Conservation (phyloP, 129 eudicot genomes). For the Mikania micrantha region DNA sequence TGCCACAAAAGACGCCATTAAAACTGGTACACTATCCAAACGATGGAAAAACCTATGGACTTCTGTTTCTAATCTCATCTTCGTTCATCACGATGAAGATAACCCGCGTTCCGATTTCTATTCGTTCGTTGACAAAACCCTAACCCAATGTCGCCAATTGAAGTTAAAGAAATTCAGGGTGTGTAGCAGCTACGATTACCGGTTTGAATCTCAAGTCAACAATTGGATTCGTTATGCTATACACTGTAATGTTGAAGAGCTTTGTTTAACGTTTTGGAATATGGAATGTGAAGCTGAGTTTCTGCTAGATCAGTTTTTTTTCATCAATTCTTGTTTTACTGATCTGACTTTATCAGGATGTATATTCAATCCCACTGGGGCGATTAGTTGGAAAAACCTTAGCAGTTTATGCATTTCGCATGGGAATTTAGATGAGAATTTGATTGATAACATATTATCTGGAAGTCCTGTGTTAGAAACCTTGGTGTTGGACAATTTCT, state of each 20-base stretch:
- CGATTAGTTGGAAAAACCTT: slow-evolving; percentile 16
- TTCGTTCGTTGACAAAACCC: slow-evolving; percentile 17
- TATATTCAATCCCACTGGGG: neutral
- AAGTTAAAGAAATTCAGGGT: slow-evolving; percentile 2
- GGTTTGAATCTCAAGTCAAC: slow-evolving; percentile 1
- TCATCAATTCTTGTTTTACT: slow-evolving; percentile 11
- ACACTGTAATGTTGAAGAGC: slow-evolving; percentile 1
- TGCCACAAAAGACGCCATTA: slow-evolving; percentile 14
- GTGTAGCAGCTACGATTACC: neutral
- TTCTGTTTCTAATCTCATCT: neutral
- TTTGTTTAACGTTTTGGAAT: neutral
- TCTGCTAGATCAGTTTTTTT: slow-evolving; percentile 2
- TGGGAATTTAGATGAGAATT: slow-evolving; percentile 2
- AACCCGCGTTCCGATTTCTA: neutral
- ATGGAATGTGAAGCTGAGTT: neutral
- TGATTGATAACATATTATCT: slow-evolving; percentile 12
- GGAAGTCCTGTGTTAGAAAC: slow-evolving; percentile 15
- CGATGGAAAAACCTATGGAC: slow-evolving; percentile 23
- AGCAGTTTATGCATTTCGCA: neutral
- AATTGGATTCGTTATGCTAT: slow-evolving; percentile 23
- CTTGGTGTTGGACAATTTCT: neutral
- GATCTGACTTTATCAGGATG: neutral
- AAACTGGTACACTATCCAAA: slow-evolving; percentile 14
- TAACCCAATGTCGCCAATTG: slow-evolving; percentile 14
- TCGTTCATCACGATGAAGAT: neutral